phyloP scores from a whole-genome alignment of 305 asterid species.

The Fraxinus floribunda region DNA sequence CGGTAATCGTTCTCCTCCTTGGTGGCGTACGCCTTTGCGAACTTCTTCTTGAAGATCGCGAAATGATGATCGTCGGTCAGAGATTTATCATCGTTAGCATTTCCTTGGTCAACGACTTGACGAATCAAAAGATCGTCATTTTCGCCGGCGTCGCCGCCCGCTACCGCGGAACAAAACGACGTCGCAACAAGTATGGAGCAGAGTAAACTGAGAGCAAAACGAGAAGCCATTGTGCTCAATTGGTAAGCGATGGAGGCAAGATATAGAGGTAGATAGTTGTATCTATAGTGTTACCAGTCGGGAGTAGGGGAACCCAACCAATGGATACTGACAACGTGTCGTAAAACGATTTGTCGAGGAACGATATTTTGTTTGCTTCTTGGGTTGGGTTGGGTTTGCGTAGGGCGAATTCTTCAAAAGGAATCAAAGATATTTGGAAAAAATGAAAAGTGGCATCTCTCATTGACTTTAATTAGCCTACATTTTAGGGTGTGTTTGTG shows the following conservation, averaged over 20 bases:
- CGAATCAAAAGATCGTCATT: constrained; percentile 38
- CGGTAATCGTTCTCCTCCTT: constrained; percentile 35
- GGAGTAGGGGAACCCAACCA: background rate
- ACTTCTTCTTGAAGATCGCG: constrained; percentile 26
- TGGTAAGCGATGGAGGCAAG: background rate
- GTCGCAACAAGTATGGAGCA: background rate
- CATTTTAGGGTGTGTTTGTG: too few relatives aligned
- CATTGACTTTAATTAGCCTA: background rate
- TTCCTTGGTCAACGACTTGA: constrained; percentile 25
- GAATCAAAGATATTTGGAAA: background rate
- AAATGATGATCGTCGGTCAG: constrained; percentile 32
- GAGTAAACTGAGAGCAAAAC: background rate
- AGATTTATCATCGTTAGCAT: constrained; percentile 15
- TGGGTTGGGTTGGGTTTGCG: background rate
- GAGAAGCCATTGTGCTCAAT: background rate
- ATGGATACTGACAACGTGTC: background rate
- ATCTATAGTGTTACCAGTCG: background rate
- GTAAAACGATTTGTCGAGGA: background rate
- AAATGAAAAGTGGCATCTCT: background rate
- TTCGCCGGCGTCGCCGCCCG: constrained; percentile 1
- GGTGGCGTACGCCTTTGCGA: constrained; percentile 25
- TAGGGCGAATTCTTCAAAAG: background rate
- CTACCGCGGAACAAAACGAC: background rate
- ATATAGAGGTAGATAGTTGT: background rate
- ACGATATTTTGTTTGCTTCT: background rate